Evolutionary conservation across 345 rosid genomes (phyloP).

Genomic region (Bruguiera parviflora): DNA sequence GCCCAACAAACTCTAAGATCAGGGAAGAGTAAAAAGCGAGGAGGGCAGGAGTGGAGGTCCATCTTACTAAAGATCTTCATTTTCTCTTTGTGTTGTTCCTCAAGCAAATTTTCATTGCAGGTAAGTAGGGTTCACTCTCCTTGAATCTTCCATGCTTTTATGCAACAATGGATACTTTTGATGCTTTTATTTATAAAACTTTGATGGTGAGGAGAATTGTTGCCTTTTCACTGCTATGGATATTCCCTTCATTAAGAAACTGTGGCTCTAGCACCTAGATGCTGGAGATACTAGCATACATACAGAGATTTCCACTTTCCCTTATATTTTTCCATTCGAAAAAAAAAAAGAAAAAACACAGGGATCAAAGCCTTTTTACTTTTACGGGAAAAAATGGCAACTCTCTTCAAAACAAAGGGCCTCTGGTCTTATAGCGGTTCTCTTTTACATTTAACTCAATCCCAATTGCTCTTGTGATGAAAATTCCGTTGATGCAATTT

Average conservation of each 20-base stretch:
- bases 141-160: background rate
- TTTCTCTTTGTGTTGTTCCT: background rate
- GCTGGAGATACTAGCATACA: background rate
- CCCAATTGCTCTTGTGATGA: too few species aligned
- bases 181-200: background rate
- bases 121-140: slow-evolving; percentile 19
- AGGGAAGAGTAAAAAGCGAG: slow-evolving; percentile 47
- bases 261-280: background rate
- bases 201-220: background rate
- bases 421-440: too few species aligned
- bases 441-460: too few species aligned
- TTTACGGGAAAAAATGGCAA: too few species aligned
- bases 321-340: too few species aligned
- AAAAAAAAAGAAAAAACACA: too few species aligned
- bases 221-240: background rate
- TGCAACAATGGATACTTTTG: too few species aligned
- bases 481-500: too few species aligned
- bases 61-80: slow-evolving; percentile 12
- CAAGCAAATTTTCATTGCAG: slow-evolving; percentile 7
- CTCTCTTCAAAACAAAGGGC: too few species aligned
- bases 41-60: slow-evolving; percentile 28
- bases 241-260: background rate
- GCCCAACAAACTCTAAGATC: slow-evolving; percentile 22
- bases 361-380: too few species aligned
- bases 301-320: too few species aligned